Base-by-base conservation (phyloP, 2,329 filamentous ascomycete species). In the Pseudogymnoascus sp. region DNA sequence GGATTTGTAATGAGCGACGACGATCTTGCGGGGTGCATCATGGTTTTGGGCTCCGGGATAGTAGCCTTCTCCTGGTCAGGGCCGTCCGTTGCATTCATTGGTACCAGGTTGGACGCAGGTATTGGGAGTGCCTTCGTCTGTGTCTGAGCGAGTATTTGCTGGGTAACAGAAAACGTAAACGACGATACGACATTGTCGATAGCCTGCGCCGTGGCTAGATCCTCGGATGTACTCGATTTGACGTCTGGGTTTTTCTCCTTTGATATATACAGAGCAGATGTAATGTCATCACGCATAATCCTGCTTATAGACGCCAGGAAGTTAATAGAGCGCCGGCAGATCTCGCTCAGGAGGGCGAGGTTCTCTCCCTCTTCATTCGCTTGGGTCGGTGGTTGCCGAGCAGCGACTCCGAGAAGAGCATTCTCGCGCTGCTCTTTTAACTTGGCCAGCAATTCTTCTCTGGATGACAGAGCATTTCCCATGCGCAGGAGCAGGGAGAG, bases 291-390 rank as follows among this genome's bases (percentile, higher is more conserved):
- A 59, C 92, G 84, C 76, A 97, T 86, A 20, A 92, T 85, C 60
- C 89, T 85, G 2, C 90, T 89, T 37, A 90, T 86, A 38, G 87
- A 84, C 1, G 90, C 88, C 37, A 97, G 88, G 68, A 97, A 97
- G 64, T 90, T 87, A 8, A 94, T 81, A 1, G 91, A 87, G 62
- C 92, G 83, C 63, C 86, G 86, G 71, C 92, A 96, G 28, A 97
- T 85, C 70, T 97, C 92, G 1, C 90, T 88, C n/a, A 97, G 81
- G 64, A 92, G 84, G 8, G 83, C 77, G 22, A 97, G 75, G 67
- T 96, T 88, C 72, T 96, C 91, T 0, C 80, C 72, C 63, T 89
- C 87, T 41, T 86, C 82, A 0, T 78, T 76, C 1, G 65, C 65
- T 22, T 79, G 79, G 0, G 78, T 74, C 0, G 78, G 75, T 7